Conservation (phyloP, 2,329 filamentous ascomycete species). For the Fusarium bactridioides region DNA sequence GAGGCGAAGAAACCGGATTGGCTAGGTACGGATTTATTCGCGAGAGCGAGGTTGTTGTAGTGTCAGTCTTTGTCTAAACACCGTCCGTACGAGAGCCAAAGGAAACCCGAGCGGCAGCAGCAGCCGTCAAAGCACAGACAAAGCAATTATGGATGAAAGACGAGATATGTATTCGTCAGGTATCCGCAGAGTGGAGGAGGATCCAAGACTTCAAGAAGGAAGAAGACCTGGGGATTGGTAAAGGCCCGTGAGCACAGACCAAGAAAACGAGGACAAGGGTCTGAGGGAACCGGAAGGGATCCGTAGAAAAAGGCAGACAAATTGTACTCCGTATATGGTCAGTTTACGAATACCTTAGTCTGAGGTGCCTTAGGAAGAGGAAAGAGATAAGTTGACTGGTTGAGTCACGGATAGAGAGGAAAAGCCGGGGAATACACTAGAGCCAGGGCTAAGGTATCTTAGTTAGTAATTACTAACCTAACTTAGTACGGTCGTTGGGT, state of each 20-base stretch:
- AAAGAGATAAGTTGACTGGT: neutral
- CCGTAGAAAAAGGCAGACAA: neutral
- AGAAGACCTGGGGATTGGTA: slow-evolving; percentile 33
- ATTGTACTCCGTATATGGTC: neutral
- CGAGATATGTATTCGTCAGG: neutral
- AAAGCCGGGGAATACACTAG: neutral
- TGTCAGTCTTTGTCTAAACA: neutral
- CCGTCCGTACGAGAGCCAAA: neutral
- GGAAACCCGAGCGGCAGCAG: neutral
- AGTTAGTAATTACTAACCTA: neutral
- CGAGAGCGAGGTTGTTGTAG: neutral
- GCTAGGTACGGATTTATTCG: neutral
- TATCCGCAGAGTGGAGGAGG: slow-evolving; percentile 23
- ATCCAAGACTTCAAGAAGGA: slow-evolving; percentile 13
- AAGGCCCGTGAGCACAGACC: slow-evolving; percentile 30
- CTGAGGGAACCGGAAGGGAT: neutral
- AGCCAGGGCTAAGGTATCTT: neutral
- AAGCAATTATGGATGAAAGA: slow-evolving; percentile 18
- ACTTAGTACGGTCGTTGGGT: neutral
- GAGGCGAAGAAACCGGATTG: neutral
- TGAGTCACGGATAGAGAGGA: neutral
- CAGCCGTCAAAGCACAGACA: neutral
- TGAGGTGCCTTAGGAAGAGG: neutral
- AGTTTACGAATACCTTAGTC: neutral
- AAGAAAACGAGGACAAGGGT: slow-evolving; percentile 24